Percentiles rank a stretch among this genome's conserved stretches.
Conservation (phyloP, 2,329 filamentous ascomycete genomes). For the Metarhizium humberi region DNA sequence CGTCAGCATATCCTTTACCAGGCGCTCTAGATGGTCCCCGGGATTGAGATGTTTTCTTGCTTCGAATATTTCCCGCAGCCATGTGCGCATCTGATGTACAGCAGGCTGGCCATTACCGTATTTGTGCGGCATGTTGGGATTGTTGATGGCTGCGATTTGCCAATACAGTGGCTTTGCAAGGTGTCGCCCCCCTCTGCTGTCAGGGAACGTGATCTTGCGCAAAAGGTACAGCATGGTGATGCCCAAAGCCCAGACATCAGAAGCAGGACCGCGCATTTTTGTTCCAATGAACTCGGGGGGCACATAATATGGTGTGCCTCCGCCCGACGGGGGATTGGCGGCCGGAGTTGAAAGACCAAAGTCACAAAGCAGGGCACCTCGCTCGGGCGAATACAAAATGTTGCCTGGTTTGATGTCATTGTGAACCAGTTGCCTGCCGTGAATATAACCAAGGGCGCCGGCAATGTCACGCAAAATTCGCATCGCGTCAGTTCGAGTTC, state of each 20-base stretch:
- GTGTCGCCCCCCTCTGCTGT: constrained; percentile 36
- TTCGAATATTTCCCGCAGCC: constrained; percentile 44
- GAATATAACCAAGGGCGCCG: constrained; percentile 46
- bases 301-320: constrained; percentile 53
- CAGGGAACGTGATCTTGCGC: constrained; percentile 45
- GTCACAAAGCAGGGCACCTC: constrained; percentile 51
- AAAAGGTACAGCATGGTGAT: constrained; percentile 53
- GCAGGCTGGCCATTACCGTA: constrained; percentile 31
- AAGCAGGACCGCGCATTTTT: constrained; percentile 42
- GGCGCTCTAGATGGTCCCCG: constrained; percentile 38
- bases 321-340: constrained; percentile 35
- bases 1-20: constrained; percentile 45
- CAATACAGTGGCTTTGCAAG: constrained; percentile 46
- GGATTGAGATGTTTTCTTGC: constrained; percentile 35
- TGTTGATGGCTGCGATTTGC: constrained; percentile 48
- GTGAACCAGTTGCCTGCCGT: constrained; percentile 43
- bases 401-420: constrained; percentile 57
- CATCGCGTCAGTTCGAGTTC: constrained; percentile 36
- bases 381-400: constrained; percentile 48
- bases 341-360: constrained; percentile 46
- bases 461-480: constrained; percentile 46
- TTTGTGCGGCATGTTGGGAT: constrained; percentile 19
- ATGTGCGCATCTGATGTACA: constrained; percentile 44
- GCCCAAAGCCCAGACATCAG: constrained; percentile 51
- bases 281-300: constrained; percentile 51